phyloP scores from a whole-genome alignment of 176 grass and related monocot species.

The Areca catechu region DNA sequence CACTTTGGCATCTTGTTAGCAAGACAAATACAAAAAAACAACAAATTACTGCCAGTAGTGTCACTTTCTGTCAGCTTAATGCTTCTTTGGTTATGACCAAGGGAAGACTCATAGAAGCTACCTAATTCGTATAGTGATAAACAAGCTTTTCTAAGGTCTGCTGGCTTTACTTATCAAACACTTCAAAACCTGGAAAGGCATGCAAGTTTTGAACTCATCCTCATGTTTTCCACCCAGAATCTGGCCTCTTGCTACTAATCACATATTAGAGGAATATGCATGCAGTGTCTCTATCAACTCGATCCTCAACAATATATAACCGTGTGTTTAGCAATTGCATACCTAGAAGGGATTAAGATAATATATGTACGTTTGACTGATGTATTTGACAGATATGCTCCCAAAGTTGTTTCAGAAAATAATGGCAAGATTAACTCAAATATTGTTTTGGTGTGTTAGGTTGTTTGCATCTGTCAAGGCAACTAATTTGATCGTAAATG shows the following conservation, averaged over 20 bases:
- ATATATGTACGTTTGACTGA: constrained; percentile 60
- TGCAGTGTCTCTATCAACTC: too few relatives aligned
- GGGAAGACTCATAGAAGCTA: background rate
- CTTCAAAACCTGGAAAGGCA: constrained; percentile 29
- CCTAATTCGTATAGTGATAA: background rate
- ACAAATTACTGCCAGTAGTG: too few relatives aligned
- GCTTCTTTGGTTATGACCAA: background rate
- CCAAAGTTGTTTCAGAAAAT: constrained; percentile 26
- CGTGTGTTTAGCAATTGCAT: constrained; percentile 27
- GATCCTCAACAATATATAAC: too few relatives aligned
- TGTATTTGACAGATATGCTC: constrained; percentile 26
- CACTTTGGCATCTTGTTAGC: too few relatives aligned
- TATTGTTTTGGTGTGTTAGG: constrained; percentile 27
- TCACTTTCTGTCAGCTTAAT: background rate
- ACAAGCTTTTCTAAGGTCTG: constrained; percentile 21
- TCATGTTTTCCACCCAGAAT: constrained; percentile 21
- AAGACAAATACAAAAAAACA: too few relatives aligned
- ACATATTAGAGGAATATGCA: too few relatives aligned
- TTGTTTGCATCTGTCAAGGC: constrained; percentile 16
- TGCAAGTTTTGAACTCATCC: constrained; percentile 17
- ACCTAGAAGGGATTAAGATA: constrained; percentile 56
- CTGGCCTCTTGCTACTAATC: too few relatives aligned
- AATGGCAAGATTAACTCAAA: constrained; percentile 15
- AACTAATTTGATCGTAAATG: too few relatives aligned
- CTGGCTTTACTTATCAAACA: constrained; percentile 29